These are phyloP conservation scores for Coleophoma crateriformis DNA, from an alignment of 2,329 filamentous ascomycete species.

Conservation along the genomic window DNA sequence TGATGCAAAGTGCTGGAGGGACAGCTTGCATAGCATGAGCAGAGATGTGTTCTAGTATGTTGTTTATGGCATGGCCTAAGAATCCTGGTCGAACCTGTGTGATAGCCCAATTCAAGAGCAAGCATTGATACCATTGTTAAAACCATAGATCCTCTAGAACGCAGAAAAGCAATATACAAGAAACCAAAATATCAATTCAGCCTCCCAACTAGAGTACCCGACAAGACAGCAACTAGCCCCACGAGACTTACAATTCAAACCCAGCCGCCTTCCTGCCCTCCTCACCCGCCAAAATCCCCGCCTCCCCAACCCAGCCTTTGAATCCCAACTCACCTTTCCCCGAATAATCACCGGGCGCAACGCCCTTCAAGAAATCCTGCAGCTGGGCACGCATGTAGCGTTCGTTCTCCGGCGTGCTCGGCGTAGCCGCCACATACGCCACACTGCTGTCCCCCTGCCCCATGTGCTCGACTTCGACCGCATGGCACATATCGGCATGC, in stretches of 20 bases:
- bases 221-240: too few species aligned
- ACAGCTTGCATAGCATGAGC: too few species aligned
- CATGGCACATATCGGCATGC: slow-evolving; percentile 34
- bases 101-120: too few species aligned
- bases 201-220: too few species aligned
- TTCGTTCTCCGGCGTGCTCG: slow-evolving; percentile 26
- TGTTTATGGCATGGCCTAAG: too few species aligned
- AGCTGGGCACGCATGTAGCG: slow-evolving; percentile 24
- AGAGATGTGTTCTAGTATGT: too few species aligned
- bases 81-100: too few species aligned
- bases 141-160: too few species aligned
- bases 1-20: too few species aligned
- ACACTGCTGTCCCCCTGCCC: slow-evolving; percentile 28
- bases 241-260: not conserved
- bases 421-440: slow-evolving; percentile 30
- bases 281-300: slow-evolving; percentile 6
- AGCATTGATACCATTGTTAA: too few species aligned
- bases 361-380: slow-evolving; percentile 20
- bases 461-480: slow-evolving; percentile 32
- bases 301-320: slow-evolving; percentile 6
- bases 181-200: too few species aligned
- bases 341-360: slow-evolving; percentile 14
- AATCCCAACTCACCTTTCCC: not conserved
- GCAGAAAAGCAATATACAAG: too few species aligned
- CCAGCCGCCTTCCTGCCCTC: slow-evolving; percentile 3